Percentiles rank a stretch among this genome's conserved stretches.
These are phyloP conservation scores for Zychaea mexicana DNA, from an alignment of 371 early-diverging fungal species.

Conservation along the genomic window DNA sequence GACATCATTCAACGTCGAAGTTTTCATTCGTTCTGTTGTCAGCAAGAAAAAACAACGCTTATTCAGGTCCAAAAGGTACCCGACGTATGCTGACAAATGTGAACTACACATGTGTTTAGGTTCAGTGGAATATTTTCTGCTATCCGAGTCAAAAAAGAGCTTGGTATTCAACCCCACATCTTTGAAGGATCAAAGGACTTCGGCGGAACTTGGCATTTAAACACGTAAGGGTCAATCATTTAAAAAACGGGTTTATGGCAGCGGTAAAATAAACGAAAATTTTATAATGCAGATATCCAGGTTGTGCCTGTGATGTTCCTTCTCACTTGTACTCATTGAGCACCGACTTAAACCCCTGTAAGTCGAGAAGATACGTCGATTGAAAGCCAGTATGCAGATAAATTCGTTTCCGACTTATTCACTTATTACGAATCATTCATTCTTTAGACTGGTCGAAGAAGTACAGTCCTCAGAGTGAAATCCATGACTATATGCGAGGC, in stretches of 20 bases:
- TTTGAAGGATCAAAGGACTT: conserved; percentile 57
- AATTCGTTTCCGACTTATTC: too few relatives aligned
- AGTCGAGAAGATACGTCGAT: too few relatives aligned
- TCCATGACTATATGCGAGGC: conserved; percentile 47
- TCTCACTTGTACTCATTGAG: conserved; percentile 55
- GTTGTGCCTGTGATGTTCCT: conserved; percentile 8
- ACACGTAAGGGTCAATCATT: conserved; percentile 34
- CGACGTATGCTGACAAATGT: too few relatives aligned
- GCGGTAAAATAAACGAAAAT: neutral
- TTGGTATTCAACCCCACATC: conserved; percentile 47
- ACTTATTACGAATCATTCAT: neutral
- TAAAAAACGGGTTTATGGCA: neutral
- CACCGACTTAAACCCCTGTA: conserved; percentile 51
- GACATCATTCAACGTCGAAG: too few relatives aligned
- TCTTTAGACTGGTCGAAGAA: conserved; percentile 49
- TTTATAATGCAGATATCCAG: conserved; percentile 1
- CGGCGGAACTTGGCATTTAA: conserved; percentile 65
- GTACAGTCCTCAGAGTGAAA: conserved; percentile 49
- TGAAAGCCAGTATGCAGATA: too few relatives aligned
- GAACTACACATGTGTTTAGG: neutral
- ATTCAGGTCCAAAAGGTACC: too few relatives aligned
- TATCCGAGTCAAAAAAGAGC: conserved; percentile 51
- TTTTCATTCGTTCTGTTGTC: too few relatives aligned
- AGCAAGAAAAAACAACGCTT: too few relatives aligned
- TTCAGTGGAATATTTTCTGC: conserved; percentile 37